Base-by-base conservation (phyloP, 139 green algal genomes). In the Diplosphaera chodatii region DNA sequence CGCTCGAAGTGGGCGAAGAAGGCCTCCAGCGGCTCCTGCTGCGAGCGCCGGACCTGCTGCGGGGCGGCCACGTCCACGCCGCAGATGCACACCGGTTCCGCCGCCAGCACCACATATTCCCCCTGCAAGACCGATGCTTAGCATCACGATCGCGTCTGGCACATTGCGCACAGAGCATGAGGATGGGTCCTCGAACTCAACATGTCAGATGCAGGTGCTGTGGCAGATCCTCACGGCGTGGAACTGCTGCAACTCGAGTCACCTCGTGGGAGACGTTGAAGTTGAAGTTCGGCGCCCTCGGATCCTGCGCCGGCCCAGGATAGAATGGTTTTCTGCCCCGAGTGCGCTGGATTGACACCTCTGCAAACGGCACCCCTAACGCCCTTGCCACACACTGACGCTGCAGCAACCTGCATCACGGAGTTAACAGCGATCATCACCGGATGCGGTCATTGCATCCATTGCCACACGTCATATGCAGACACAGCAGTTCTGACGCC, bases 221-320 rank as follows among this genome's bases (percentile, higher is more conserved):
- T 21, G 37, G 37, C n/a, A n/a, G n/a, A n/a, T n/a, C n/a, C n/a
- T n/a, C n/a, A n/a, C n/a, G n/a, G 37, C 8, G 8, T 48, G 6
- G 37, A 6, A 48, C 37, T 48, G 37, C 10, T 28, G 37, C n/a
- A 33, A 71, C 34, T 20, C 15, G 1, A 27, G 65, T 1, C 66
- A 85, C 86, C 81, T 96, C 90, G 73, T 96, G 91, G 0, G 83
- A 89, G 10, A 93, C 87, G 67, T 94, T 96, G 77, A 89, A 96
- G 68, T 96, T 96, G 79, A 92, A 93, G 77, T 94, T 95, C 30
- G 85, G 89, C 1, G 68, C 76, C 15, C 30, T 18, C 18, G 55
- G 8, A 21, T 40, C 32, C 21, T 33, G 2, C 0, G 37, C 21
- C 1, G 40, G 22, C 29, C 73, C 82, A 30, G 65, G 73, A 4